Base-by-base conservation (phyloP, 78 protist genomes). In the Speleostelium caveatum region DNA sequence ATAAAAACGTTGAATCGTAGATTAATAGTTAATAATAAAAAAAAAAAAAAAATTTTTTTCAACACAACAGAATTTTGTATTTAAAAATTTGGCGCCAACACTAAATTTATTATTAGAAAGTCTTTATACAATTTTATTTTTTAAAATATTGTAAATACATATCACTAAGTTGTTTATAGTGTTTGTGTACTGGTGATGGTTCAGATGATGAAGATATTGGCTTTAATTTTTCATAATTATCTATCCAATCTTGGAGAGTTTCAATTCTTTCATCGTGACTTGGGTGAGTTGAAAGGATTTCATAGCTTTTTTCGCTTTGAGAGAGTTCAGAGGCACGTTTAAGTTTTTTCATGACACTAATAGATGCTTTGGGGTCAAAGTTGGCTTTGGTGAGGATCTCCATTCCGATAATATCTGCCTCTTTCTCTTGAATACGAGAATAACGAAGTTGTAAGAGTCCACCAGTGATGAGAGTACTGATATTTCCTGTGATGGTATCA, bases 401-500 rank as follows among this genome's bases (percentile, higher is more conserved):
- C 7, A 80, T 26, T 32, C 90, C 90, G 58, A 80, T 80, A 0
- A 60, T 49, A 69, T 80, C 90, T 1, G 90, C 90, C 30, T 80
- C 90, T 24, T 69, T 69, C 62, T 80, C 90, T 69, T 80, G 90
- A 60, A 80, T 67, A 45, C 90, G 56, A 7, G 69, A 58, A 24
- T 80, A 80, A 39, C 38, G 55, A 22, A 80, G 41, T 16, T 69
- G 53, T 12, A 80, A 56, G 16, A 80, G 58, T 7, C 30, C 28
- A 2, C 79, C 45, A 19, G 78, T n/a, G 16, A 80, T 35, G 8
- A 69, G 4, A 7, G 90, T 80, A 14, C 73, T 69, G 1, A 80
- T 22, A 56, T 80, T 80, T 0, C 90, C 90, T 56, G 79, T 55
- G 62, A 80, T 80, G 5, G 90, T 80, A 14, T 80, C 90, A 69